Conservation (phyloP, 2,329 filamentous ascomycete genomes). For the Fusarium kyushuense region DNA sequence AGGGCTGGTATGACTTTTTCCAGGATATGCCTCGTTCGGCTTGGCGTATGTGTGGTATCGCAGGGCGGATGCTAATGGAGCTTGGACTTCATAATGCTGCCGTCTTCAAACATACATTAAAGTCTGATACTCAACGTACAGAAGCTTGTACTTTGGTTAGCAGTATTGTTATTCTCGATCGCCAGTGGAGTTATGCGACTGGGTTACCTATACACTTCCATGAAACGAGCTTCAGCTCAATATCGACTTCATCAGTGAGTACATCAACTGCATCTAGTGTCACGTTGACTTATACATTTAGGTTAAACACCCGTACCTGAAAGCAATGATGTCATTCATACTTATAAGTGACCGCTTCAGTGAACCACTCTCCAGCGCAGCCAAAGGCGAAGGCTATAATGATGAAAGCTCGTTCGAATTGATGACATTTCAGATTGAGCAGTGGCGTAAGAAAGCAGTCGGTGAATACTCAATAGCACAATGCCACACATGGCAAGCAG, state of each 20-base stretch:
- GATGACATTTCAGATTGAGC: slow-evolving; percentile 49
- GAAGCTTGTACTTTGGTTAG: slow-evolving; percentile 25
- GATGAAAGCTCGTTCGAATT: slow-evolving; percentile 48
- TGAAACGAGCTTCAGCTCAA: slow-evolving; percentile 30
- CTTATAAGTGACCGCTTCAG: slow-evolving; percentile 32
- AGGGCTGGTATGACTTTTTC: slow-evolving; percentile 46
- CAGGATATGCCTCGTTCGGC: slow-evolving; percentile 41
- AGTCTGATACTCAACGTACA: slow-evolving; percentile 10
- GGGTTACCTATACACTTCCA: slow-evolving; percentile 30
- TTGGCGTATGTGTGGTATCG: slow-evolving; percentile 48
- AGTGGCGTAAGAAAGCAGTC: slow-evolving; percentile 46
- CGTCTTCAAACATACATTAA: slow-evolving; percentile 36
- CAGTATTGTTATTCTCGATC: slow-evolving; percentile 23
- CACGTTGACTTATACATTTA: accelerated
- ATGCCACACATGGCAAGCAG: slow-evolving; percentile 19
- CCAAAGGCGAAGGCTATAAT: slow-evolving; percentile 33
- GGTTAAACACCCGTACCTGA: slow-evolving; percentile 30
- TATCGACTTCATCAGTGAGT: slow-evolving; percentile 28
- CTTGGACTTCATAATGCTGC: slow-evolving; percentile 48
- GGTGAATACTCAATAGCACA: slow-evolving; percentile 22
- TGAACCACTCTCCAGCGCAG: slow-evolving; percentile 23
- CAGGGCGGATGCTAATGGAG: slow-evolving; percentile 47
- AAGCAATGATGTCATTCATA: slow-evolving; percentile 34
- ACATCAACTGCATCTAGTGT: accelerated
- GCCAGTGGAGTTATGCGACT: slow-evolving; percentile 34